Conservation (phyloP, 495 filamentous ascomycete species). For the Aspergillus diversus region DNA sequence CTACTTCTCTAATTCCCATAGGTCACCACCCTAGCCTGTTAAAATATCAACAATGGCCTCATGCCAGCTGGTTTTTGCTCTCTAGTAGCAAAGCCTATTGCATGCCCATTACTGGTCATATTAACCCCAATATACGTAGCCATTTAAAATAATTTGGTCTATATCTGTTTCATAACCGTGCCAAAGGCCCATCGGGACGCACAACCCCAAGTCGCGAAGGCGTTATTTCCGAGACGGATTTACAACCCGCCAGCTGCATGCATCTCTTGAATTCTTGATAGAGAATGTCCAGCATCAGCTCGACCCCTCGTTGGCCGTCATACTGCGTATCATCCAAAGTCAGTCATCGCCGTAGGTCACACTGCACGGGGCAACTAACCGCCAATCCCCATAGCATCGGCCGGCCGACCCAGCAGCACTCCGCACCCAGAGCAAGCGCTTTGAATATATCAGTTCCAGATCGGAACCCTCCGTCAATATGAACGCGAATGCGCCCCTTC, state of each 20-base stretch:
- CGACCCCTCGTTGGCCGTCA: constrained; percentile 44
- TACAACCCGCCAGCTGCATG: constrained; percentile 55
- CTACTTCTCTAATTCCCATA: too few relatives aligned
- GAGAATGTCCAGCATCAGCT: constrained; percentile 44
- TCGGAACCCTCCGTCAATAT: constrained; percentile 68
- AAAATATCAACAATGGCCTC: too few relatives aligned
- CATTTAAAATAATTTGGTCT: not conserved
- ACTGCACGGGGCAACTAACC: constrained; percentile 19
- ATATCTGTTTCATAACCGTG: constrained; percentile 14
- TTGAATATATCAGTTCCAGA: constrained; percentile 72
- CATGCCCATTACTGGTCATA: too few relatives aligned
- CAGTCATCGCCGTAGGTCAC: not conserved
- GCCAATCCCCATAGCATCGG: constrained; percentile 56
- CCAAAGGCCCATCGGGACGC: constrained; percentile 43
- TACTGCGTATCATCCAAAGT: constrained; percentile 25
- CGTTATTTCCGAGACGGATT: constrained; percentile 49
- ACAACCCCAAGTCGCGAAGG: constrained; percentile 42
- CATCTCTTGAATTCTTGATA: constrained; percentile 54
- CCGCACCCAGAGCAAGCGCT: constrained; percentile 67
- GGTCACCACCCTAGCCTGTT: too few relatives aligned
- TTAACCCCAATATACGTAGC: too few relatives aligned
- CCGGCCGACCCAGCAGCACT: constrained; percentile 66
- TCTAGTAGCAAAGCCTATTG: too few relatives aligned
- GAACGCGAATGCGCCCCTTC: constrained; percentile 63
- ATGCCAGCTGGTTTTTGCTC: too few relatives aligned